phyloP scores from a whole-genome alignment of 306 rosid genomes.

The Hippophae rhamnoides region DNA sequence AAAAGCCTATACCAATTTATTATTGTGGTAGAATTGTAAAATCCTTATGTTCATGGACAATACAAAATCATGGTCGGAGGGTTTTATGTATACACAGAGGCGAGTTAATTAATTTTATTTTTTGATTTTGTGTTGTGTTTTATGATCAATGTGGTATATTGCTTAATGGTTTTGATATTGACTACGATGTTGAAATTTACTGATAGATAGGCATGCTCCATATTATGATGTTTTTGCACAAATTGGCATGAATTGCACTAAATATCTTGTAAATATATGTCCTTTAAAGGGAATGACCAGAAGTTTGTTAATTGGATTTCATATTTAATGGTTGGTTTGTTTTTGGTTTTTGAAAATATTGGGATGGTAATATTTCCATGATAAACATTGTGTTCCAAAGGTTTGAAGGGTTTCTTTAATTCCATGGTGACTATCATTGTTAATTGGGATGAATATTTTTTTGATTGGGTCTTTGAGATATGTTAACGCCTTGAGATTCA shows the following conservation, averaged over 20 bases:
- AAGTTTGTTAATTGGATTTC: constrained; percentile 71
- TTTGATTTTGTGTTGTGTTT: too few species aligned
- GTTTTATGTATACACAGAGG: too few species aligned
- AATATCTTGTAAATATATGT: constrained; percentile 62
- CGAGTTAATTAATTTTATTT: too few species aligned
- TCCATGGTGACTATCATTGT: constrained; percentile 81
- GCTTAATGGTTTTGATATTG: constrained; percentile 62
- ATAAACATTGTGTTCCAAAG: constrained; percentile 36
- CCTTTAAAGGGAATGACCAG: constrained; percentile 96
- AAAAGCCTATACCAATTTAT: too few species aligned
- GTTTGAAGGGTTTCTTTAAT: constrained; percentile 86
- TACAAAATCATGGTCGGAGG: too few species aligned
- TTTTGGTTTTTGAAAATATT: constrained; percentile 60
- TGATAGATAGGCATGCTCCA: constrained; percentile 43
- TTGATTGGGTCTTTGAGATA: constrained; percentile 65
- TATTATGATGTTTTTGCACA: constrained; percentile 58
- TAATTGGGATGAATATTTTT: constrained; percentile 57
- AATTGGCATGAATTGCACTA: constrained; percentile 78
- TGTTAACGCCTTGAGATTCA: constrained; percentile 62
- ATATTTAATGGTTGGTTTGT: constrained; percentile 34
- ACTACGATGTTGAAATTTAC: constrained; percentile 44
- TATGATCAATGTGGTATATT: constrained; percentile 52
- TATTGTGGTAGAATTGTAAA: too few species aligned
- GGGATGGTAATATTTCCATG: constrained; percentile 51
- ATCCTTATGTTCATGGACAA: too few species aligned